Evolutionary conservation across 352 stramenopile genomes (phyloP).

Genomic region (Bremia lactucae): DNA sequence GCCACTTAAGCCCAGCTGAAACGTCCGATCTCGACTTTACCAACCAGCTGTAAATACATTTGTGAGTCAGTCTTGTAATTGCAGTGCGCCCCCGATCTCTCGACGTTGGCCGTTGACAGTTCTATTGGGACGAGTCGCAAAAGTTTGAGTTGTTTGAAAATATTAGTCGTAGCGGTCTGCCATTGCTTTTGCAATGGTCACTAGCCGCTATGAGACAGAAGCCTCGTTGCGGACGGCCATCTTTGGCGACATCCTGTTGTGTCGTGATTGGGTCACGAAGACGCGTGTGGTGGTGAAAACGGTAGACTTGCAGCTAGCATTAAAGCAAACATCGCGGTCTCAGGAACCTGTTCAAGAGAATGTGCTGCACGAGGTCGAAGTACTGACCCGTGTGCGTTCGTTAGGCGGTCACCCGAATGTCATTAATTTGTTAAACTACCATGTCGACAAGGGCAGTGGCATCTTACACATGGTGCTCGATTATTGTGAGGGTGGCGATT

Average conservation of each 20-base stretch:
- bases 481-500: constrained; percentile 62
- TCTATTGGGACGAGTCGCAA: constrained; percentile 11
- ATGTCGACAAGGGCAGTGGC: constrained; percentile 33
- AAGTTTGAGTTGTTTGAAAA: constrained; percentile 1
- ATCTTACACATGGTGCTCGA: constrained; percentile 66
- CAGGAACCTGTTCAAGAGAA: constrained; percentile 55
- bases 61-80: constrained; percentile 1
- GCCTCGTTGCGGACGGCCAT: constrained; percentile 38
- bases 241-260: constrained; percentile 66
- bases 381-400: constrained; percentile 38
- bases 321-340: constrained; percentile 39
- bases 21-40: constrained; percentile 3
- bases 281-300: constrained; percentile 66
- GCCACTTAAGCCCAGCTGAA: neutral
- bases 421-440: constrained; percentile 58
- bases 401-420: constrained; percentile 61
- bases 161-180: too few relatives aligned
- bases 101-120: neutral
- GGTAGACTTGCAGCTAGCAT: constrained; percentile 43
- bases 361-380: constrained; percentile 56
- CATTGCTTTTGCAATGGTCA: constrained; percentile 11
- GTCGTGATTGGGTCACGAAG: constrained; percentile 35
- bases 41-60: constrained; percentile 7
- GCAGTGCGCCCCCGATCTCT: neutral
- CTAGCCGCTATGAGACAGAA: constrained; percentile 34